Conservation (phyloP, 1,284 basidiomycete genomes). For the Xerocomus amazonicus region DNA sequence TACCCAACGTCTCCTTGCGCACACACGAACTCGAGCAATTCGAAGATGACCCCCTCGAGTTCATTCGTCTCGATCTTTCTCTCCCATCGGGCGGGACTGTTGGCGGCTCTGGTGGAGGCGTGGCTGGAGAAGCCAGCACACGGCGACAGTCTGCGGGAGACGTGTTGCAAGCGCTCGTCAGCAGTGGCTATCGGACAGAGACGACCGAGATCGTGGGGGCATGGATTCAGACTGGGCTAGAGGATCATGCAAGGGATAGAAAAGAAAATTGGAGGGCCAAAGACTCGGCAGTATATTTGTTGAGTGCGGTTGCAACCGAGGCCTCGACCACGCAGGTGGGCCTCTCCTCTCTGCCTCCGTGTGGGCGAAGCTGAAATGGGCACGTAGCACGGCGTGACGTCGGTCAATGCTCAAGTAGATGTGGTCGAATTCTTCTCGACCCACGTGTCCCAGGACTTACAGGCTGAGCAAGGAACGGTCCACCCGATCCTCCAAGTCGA, state of each 20-base stretch:
- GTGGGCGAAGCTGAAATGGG: background rate
- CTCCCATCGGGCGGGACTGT: slow-evolving; percentile 50
- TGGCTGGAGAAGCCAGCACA: slow-evolving; percentile 52
- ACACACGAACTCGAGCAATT: slow-evolving; percentile 95
- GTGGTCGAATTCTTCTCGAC: slow-evolving; percentile 95
- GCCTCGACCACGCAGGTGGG: slow-evolving; percentile 79
- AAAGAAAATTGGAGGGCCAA: slow-evolving; percentile 87
- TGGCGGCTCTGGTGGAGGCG: slow-evolving; percentile 20
- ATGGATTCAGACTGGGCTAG: slow-evolving; percentile 78
- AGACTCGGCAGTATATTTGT: slow-evolving; percentile 92
- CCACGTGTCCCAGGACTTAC: slow-evolving; percentile 86
- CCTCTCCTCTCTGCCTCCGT: slow-evolving; percentile 6
- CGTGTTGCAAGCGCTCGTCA: slow-evolving; percentile 82
- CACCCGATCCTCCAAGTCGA: slow-evolving; percentile 95
- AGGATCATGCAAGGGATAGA: slow-evolving; percentile 57
- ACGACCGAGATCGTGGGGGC: slow-evolving; percentile 82
- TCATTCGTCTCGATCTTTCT: slow-evolving; percentile 84
- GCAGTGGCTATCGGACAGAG: slow-evolving; percentile 76
- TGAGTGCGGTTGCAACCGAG: slow-evolving; percentile 87
- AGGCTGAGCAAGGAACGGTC: slow-evolving; percentile 63
- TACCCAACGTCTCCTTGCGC: slow-evolving; percentile 88
- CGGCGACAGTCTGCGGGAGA: slow-evolving; percentile 91
- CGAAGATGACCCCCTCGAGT: slow-evolving; percentile 96
- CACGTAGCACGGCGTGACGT: slow-evolving; percentile 83
- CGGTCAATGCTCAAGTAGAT: slow-evolving; percentile 89